Percentiles rank a stretch among this genome's conserved stretches.
These are phyloP conservation scores for Aspergillus pseudoglaucus DNA, from an alignment of 2,329 filamentous ascomycete species.

Conservation along the genomic window DNA sequence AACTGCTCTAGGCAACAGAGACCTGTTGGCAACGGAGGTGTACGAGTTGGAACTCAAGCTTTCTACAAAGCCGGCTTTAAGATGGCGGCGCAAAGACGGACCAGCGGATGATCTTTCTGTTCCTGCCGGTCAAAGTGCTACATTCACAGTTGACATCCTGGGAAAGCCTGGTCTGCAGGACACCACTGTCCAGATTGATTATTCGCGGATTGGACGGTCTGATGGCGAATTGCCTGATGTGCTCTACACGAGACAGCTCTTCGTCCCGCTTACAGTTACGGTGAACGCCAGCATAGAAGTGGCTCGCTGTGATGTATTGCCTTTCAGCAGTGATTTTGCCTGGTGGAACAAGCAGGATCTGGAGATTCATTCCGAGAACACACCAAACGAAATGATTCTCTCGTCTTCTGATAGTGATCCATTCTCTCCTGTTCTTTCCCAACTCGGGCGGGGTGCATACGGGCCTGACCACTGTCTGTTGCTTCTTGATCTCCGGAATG, in stretches of 20 bases:
- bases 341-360: slow-evolving; percentile 45
- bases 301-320: slow-evolving; percentile 69
- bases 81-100: slow-evolving; percentile 46
- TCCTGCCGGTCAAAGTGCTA: slow-evolving; percentile 58
- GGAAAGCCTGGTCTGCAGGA: slow-evolving; percentile 79
- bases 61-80: slow-evolving; percentile 62
- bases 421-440: slow-evolving; percentile 42
- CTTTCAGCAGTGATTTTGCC: slow-evolving; percentile 63
- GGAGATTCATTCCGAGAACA: slow-evolving; percentile 3
- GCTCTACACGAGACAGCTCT: slow-evolving; percentile 79
- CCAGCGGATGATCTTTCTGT: slow-evolving; percentile 54
- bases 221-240: slow-evolving; percentile 61
- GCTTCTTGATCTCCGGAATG: slow-evolving; percentile 77
- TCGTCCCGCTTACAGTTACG: slow-evolving; percentile 74
- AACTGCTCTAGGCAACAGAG: slow-evolving; percentile 65
- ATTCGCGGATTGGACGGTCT: slow-evolving; percentile 68
- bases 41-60: slow-evolving; percentile 82
- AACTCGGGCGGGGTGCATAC: slow-evolving; percentile 36
- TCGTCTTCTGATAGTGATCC: slow-evolving; percentile 28
- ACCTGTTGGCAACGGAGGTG: slow-evolving; percentile 69
- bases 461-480: slow-evolving; percentile 66
- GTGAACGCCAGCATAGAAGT: slow-evolving; percentile 89
- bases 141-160: slow-evolving; percentile 75
- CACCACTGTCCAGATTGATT: slow-evolving; percentile 76
- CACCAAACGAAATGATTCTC: slow-evolving; percentile 3